Evolutionary conservation across 805 yeast genomes (phyloP), one percentile per base, ranked within the genome.

Genomic region (Sugiyamaella qingdaonensis): DNA sequence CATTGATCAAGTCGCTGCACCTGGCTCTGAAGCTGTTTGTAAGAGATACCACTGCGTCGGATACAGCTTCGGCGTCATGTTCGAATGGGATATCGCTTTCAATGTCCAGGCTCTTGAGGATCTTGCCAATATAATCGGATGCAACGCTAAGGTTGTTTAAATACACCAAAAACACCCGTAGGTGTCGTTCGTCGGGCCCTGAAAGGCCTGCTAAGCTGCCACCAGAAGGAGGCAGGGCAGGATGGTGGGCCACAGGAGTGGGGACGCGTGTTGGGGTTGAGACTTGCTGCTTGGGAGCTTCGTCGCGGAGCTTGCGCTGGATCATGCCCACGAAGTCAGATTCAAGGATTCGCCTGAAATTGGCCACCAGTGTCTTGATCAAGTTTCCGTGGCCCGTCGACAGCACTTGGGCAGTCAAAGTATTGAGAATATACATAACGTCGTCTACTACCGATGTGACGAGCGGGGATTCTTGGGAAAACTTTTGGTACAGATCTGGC

Each of bases 371-470:
- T 29, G 72, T 74, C 58, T 78, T 79, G 29, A 84, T 78, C 0
- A 84, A 73, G 5, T 74, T 52, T 2, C 71, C 71, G 55, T 87
- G 86, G 0, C 95, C 95, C 0, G 95, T 79, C 44, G 86, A 84
- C 10, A 90, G 73, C 1, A 83, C 75, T 54, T 84, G 85, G 21
- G 82, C 71, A 34, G 90, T 66, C 14, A 86, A 76, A 35, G 82
- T 80, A 62, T 88, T 86, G 44, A 91, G 70, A 8, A 90, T 81
- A 60, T 89, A 74, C 27, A 88, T 78, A 33, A 88, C 72, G 65
- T 94, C 99, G 62, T 94, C 99, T 21, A 91, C 81, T 19, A 88
- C 83, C 0, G 97, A 88, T 0, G 95, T 81, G 3, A 86, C 80
- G 11, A 68, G 59, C 2, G 75, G 92, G 4, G 84, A 74, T 31